These are phyloP conservation scores for Populus hybrid DNA, from an alignment of 441 rosid species.

Conservation along the genomic window DNA sequence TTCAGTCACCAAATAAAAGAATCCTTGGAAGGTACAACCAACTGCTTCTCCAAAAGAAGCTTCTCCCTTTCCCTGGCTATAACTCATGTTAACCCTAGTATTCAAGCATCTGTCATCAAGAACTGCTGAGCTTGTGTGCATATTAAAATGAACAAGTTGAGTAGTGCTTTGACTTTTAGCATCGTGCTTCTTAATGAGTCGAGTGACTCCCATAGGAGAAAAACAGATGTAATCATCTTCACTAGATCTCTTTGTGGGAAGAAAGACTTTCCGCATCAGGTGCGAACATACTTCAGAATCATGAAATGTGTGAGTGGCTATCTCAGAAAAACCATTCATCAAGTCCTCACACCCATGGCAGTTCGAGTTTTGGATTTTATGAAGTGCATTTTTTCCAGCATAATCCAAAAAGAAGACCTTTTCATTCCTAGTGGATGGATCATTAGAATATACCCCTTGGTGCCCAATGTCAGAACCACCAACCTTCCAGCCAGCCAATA, in stretches of 20 bases:
- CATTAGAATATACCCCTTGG: constrained; percentile 36
- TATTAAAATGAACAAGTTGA: constrained; percentile 55
- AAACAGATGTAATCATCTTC: constrained; percentile 69
- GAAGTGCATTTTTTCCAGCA: constrained; percentile 28
- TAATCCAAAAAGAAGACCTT: constrained; percentile 28
- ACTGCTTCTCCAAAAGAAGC: constrained; percentile 59
- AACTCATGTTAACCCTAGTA: constrained; percentile 27
- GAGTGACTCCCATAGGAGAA: constrained; percentile 83
- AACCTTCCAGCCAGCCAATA: constrained; percentile 68
- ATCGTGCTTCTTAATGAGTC: constrained; percentile 54
- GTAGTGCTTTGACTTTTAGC: constrained; percentile 29
- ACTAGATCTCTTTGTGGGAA: constrained; percentile 53
- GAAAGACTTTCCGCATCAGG: constrained; percentile 53
- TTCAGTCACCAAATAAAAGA: constrained; percentile 77
- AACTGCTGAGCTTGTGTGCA: constrained; percentile 43
- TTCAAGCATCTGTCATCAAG: constrained; percentile 61
- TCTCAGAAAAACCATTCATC: constrained; percentile 52
- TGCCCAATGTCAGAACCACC: constrained; percentile 70
- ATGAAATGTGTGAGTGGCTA: constrained; percentile 27
- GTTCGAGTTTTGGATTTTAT: constrained; percentile 31
- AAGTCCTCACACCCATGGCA: constrained; percentile 31
- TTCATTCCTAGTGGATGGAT: constrained; percentile 27
- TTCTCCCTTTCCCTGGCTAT: constrained; percentile 43
- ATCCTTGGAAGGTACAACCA: constrained; percentile 88
- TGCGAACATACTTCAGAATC: constrained; percentile 36